A percentile compares a stretch with the other conserved stretches of the same genome.
Conservation (phyloP, 768 basidiomycete species). For the Boletus coccyginus region DNA sequence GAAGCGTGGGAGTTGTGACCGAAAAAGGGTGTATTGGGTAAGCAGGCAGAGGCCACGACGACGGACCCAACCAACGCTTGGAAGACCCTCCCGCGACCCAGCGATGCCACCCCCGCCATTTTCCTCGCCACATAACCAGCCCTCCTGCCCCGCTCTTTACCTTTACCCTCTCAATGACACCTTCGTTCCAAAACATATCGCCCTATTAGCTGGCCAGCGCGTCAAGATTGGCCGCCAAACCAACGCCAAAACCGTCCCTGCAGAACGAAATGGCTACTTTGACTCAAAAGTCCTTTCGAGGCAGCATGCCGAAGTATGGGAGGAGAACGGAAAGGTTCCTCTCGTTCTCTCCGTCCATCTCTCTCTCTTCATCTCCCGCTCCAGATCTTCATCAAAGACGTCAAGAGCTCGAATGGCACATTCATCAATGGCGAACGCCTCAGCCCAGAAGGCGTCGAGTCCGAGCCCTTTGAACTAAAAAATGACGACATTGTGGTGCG, state of each 20-base stretch:
- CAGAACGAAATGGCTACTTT: conserved; percentile 93
- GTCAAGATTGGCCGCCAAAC: conserved; percentile 95
- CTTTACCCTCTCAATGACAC: conserved; percentile 94
- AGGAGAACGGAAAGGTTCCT: conserved; percentile 79
- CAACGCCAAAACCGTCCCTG: conserved; percentile 91
- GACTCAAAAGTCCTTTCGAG: conserved; percentile 93
- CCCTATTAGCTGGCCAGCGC: conserved; percentile 61
- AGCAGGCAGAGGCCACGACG: conserved; percentile 14
- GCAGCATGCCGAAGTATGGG: conserved; percentile 99
- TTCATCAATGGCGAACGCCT: conserved; percentile 97
- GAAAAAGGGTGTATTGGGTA: not conserved
- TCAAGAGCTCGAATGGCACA: conserved; percentile 96
- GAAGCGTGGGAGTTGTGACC: conserved; percentile 7
- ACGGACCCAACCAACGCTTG: conserved; percentile 1
- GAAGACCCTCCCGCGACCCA: not conserved
- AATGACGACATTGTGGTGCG: conserved; percentile 94
- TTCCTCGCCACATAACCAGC: conserved; percentile 28
- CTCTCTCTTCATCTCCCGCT: conserved; percentile 10
- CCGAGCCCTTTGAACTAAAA: conserved; percentile 91
- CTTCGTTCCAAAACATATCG: conserved; percentile 91
- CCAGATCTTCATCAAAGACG: conserved; percentile 97
- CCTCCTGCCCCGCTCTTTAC: conserved; percentile 47
- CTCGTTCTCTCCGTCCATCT: not conserved
- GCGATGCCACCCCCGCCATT: conserved; percentile 36
- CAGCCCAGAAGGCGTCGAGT: conserved; percentile 85